Conservation (phyloP, 345 rosid species). For the Noccaea bulbosa region DNA sequence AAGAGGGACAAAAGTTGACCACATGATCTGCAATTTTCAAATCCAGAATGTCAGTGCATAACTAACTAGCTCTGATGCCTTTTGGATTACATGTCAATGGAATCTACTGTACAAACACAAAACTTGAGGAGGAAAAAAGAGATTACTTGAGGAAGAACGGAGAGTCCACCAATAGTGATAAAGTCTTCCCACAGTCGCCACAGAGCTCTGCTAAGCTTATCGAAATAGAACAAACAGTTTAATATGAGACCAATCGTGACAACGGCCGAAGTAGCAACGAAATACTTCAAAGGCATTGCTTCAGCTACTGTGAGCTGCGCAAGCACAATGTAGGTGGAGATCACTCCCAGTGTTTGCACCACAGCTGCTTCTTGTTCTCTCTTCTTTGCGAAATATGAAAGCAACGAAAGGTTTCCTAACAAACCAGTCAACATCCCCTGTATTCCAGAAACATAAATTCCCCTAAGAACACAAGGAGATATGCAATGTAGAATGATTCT, state of each 20-base stretch:
- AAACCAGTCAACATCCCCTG: constrained; percentile 93
- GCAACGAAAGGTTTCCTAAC: constrained; percentile 83
- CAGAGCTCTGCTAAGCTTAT: constrained; percentile 51
- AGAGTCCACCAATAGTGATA: constrained; percentile 73
- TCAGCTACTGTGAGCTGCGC: constrained; percentile 82
- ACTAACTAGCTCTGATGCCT: constrained; percentile 4
- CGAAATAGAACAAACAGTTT: constrained; percentile 61
- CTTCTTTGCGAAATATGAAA: constrained; percentile 84
- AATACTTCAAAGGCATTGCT: constrained; percentile 78
- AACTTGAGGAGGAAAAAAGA: constrained; percentile 19
- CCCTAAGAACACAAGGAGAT: background rate
- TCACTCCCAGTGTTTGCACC: constrained; percentile 83
- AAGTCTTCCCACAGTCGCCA: constrained; percentile 92
- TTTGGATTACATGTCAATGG: background rate
- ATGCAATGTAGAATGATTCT: background rate
- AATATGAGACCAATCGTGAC: constrained; percentile 64
- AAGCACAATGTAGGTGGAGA: constrained; percentile 60
- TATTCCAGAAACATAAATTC: constrained; percentile 28
- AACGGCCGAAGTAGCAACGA: constrained; percentile 57
- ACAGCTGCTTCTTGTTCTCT: constrained; percentile 73
- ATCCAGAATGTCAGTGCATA: constrained; percentile 2
- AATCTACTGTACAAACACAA: background rate
- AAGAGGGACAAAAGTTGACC: constrained; percentile 90
- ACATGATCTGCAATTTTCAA: constrained; percentile 64
- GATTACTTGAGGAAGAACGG: constrained; percentile 79